phyloP scores from a whole-genome alignment of 106 monocot genomes.

The Dendrobium chrysotoxum region DNA sequence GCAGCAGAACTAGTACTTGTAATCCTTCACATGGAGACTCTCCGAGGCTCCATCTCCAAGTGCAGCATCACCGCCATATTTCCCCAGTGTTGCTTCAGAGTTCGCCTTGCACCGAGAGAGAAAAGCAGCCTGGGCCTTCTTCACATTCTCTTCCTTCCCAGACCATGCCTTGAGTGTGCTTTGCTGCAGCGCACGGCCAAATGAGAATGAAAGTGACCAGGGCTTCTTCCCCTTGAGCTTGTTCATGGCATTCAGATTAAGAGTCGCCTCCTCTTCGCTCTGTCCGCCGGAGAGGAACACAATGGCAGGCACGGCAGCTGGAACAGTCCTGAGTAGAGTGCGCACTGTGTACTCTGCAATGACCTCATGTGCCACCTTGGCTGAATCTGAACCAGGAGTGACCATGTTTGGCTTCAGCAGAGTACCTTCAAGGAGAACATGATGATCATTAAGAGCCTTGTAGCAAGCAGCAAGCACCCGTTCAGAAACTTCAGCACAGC shows the following conservation, averaged over 20 bases:
- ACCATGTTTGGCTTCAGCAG: constrained; percentile 51
- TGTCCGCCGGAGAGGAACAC: constrained; percentile 37
- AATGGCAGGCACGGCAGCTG: constrained; percentile 29
- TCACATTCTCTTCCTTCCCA: constrained; percentile 33
- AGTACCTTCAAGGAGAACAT: constrained; percentile 38
- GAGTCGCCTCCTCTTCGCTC: constrained; percentile 36
- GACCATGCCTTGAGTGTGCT: constrained; percentile 30
- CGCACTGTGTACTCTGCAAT: constrained; percentile 31
- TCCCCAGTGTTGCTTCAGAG: constrained; percentile 36
- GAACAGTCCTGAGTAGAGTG: constrained; percentile 21
- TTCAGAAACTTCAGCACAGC: constrained; percentile 37
- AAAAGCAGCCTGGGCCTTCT: constrained; percentile 24
- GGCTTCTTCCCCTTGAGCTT: constrained; percentile 34
- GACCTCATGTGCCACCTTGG: constrained; percentile 34
- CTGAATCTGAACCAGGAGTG: constrained; percentile 30
- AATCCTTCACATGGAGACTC: constrained; percentile 44
- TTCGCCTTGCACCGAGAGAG: constrained; percentile 34
- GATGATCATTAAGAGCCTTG: constrained; percentile 40
- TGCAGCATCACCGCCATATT: constrained; percentile 33
- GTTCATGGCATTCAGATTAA: constrained; percentile 39
- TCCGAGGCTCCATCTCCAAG: constrained; percentile 24
- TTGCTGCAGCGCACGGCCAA: constrained; percentile 27
- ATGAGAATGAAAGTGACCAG: constrained; percentile 33
- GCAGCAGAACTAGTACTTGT: constrained; percentile 23
- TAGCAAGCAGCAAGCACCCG: constrained; percentile 44